Conservation (phyloP, 2,329 filamentous ascomycete species). For the Trichoderma sp. region DNA sequence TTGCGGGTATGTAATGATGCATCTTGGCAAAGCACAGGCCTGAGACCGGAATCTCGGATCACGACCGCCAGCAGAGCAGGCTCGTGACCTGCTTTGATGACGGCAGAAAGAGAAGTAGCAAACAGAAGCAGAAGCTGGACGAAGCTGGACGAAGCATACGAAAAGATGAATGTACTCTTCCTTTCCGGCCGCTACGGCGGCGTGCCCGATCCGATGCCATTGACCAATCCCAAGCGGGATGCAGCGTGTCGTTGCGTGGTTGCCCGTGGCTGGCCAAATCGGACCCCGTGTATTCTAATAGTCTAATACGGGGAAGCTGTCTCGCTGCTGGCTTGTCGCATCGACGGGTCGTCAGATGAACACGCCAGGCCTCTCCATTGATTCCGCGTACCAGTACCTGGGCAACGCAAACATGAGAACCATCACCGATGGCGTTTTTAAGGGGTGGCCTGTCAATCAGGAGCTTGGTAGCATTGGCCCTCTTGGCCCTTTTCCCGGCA, state of each 20-base stretch:
- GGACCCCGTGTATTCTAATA: not conserved
- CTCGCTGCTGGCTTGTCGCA: slow-evolving; percentile 10
- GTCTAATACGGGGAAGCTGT: not conserved
- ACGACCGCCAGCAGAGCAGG: not conserved
- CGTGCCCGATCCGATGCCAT: slow-evolving; percentile 2
- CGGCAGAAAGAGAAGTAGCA: not conserved
- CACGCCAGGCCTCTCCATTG: not conserved
- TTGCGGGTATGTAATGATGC: not conserved
- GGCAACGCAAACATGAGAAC: not conserved
- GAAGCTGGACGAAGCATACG: not conserved
- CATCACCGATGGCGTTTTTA: not conserved
- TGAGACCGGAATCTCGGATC: not conserved
- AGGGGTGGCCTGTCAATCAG: slow-evolving; percentile 15
- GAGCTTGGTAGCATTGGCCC: not conserved
- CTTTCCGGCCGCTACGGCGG: not conserved
- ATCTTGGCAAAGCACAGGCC: not conserved
- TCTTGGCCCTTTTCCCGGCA: not conserved
- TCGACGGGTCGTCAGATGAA: slow-evolving; percentile 11
- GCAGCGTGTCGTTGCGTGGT: not conserved
- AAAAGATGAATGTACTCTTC: not conserved
- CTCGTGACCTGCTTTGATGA: slow-evolving; percentile 12
- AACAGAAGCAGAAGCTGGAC: not conserved
- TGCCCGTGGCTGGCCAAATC: not conserved
- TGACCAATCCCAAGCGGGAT: slow-evolving; percentile 1
- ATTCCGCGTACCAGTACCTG: not conserved